Evolutionary conservation across 192 early-diverging fungal genomes (phyloP), one percentile per base, ranked within the genome.

Genomic region (Rhizophagus clarus): DNA sequence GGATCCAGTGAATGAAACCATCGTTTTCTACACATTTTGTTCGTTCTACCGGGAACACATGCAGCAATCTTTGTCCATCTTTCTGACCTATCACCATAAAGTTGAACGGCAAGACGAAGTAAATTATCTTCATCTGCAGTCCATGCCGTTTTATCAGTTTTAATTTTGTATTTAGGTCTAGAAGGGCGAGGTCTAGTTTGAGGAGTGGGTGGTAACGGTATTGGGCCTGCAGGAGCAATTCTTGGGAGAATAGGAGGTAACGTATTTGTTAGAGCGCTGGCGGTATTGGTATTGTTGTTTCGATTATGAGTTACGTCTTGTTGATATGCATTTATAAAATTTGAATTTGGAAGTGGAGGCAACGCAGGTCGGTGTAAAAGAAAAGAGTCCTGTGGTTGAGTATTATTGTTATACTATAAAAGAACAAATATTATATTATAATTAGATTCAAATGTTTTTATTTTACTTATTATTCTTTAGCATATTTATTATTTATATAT

Each of bases 1-100:
- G 94, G 94, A 77, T 94, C 92, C 2, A 95, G 86, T 26, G 94
- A 94, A 73, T 94, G 93, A 79, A 92, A 93, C 94, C 94, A 95
- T 4, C 94, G 86, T 74, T 95, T 93, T 74, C 94, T 88, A 81
- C 94, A 95, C 78, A 92, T 93, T 82, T 93, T 93, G 87, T 94
- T 95, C n/a, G 90, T 93, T 28, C 94, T 87, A 0, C 93, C 92
- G 0, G 93, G 93, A 6, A 95, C 92, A 77, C 91, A 88, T 74
- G 88, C 88, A 6, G 94, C 94, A 60, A 95, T 95, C 26, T 91
- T 89, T 0, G 92, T 86, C 94, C 94, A 95, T 71, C 91, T 92
- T 83, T 94, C 94, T 9, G 92, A 90, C 81, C 92, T 91, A 61
- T 91, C 89, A n/a, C 92, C 92, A 75, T 93, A 91, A 0, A 90